Evolutionary conservation across 495 filamentous ascomycete species (phyloP).

Genomic region (Penicillium samsonianum): DNA sequence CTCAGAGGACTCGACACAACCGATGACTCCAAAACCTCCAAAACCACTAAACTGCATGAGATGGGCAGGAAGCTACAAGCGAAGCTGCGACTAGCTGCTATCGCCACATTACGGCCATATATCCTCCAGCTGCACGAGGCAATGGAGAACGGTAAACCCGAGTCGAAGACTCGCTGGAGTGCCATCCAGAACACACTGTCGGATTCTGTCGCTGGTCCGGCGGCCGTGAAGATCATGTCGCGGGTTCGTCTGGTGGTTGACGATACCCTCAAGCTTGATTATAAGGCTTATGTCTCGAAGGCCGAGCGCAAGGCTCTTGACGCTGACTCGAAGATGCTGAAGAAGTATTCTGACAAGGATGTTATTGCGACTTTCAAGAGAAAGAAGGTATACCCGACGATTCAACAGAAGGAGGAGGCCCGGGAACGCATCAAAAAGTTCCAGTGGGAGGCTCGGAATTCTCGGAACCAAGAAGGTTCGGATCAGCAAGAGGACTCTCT

Average conservation of each 20-base stretch:
- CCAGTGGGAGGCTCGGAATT: background rate
- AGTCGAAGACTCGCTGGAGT: conserved; percentile 12
- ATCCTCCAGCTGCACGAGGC: conserved; percentile 33
- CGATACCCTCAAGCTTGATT: conserved; percentile 29
- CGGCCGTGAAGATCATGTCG: conserved; percentile 29
- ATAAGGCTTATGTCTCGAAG: conserved; percentile 30
- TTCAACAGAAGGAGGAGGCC: conserved; percentile 25
- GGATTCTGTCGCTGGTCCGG: conserved; percentile 15
- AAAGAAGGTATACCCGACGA: conserved; percentile 25
- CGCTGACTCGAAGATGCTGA: conserved; percentile 30
- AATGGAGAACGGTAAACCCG: conserved; percentile 18
- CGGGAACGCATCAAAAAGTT: conserved; percentile 13
- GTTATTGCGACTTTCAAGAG: conserved; percentile 17
- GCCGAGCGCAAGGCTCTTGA: conserved; percentile 25
- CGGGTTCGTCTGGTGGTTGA: conserved; percentile 34
- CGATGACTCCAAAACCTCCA: conserved; percentile 4
- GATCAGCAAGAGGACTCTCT: background rate
- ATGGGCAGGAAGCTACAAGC: conserved; percentile 32
- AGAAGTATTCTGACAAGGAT: conserved; percentile 35
- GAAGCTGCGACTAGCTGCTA: conserved; percentile 26
- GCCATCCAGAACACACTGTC: conserved; percentile 1
- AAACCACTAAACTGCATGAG: conserved; percentile 17
- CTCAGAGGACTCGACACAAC: conserved; percentile 29
- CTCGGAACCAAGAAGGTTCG: background rate
- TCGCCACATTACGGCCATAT: conserved; percentile 32